Percentiles rank a stretch among this genome's conserved stretches.
Conservation (phyloP, 2,329 filamentous ascomycete species). For the Claviceps monticola region DNA sequence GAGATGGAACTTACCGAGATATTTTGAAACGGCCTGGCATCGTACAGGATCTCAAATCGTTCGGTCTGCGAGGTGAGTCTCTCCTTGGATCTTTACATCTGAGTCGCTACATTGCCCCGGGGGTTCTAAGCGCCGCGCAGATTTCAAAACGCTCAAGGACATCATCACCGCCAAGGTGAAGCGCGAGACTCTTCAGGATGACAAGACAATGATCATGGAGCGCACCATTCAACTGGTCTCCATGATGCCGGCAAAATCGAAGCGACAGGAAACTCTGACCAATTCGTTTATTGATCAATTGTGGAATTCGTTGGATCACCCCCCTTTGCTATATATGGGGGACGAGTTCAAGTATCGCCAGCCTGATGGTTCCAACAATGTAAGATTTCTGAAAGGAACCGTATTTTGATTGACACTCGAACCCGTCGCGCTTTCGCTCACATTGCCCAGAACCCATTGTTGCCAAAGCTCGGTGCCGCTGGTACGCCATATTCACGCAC, state of each 20-base stretch:
- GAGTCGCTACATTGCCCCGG: neutral
- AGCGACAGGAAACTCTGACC: conserved; percentile 47
- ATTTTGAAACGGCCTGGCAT: conserved; percentile 36
- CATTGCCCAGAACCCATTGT: conserved; percentile 40
- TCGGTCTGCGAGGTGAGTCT: conserved; percentile 32
- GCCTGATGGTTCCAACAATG: conserved; percentile 58
- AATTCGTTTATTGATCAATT: conserved; percentile 54
- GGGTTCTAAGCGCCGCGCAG: conserved; percentile 17
- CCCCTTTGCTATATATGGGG: conserved; percentile 51
- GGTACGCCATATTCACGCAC: conserved; percentile 54
- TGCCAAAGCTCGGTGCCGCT: conserved; percentile 52
- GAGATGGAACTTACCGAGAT: conserved; percentile 45
- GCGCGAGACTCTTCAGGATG: conserved; percentile 50
- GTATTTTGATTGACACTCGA: too few species aligned
- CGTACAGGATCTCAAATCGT: conserved; percentile 40
- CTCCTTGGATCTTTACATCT: neutral
- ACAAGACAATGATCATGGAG: conserved; percentile 69
- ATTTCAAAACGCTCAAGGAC: conserved; percentile 47
- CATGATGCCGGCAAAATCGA: conserved; percentile 47
- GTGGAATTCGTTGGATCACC: conserved; percentile 60
- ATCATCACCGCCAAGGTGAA: conserved; percentile 49
- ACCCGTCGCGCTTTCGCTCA: conserved; percentile 17
- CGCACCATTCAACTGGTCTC: conserved; percentile 56
- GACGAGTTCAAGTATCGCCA: conserved; percentile 51
- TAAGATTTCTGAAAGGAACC: conserved; percentile 13